These are phyloP conservation scores for Fusarium sp. DNA, from an alignment of 2,329 filamentous ascomycete genomes.

Conservation along the genomic window DNA sequence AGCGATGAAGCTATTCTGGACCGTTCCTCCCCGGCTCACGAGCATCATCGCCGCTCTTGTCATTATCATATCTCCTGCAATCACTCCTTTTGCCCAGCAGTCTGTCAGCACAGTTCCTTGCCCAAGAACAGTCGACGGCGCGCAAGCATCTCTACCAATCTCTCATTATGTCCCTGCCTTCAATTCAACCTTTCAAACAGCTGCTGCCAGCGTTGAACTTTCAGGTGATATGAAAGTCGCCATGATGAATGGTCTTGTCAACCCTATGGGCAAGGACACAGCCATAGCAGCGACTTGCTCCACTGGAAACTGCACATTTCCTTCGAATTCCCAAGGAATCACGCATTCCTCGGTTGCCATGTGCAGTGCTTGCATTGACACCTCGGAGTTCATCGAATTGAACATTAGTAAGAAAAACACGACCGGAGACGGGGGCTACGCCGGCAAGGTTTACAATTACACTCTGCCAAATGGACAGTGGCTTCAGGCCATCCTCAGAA, in stretches of 20 bases:
- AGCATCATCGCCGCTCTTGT: neutral
- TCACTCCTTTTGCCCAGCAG: slow-evolving; percentile 6
- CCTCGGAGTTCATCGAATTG: neutral
- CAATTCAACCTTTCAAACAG: accelerated
- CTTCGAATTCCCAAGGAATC: neutral
- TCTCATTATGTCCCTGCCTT: neutral
- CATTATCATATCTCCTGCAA: neutral
- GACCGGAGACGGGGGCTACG: accelerated
- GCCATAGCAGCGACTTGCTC: neutral
- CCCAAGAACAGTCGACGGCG: neutral
- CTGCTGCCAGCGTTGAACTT: accelerated
- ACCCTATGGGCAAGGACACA: neutral
- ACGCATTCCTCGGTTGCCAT: slow-evolving; percentile 1
- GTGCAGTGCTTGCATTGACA: slow-evolving; percentile 4
- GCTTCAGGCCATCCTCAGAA: accelerated
- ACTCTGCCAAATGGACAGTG: neutral
- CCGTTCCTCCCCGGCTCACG: neutral
- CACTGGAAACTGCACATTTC: slow-evolving; percentile 5
- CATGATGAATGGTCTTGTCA: slow-evolving; percentile 2
- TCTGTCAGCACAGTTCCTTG: neutral
- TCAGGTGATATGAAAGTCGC: neutral
- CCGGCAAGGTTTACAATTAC: neutral
- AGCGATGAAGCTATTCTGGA: neutral
- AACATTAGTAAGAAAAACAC: accelerated
- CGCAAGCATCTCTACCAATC: neutral